A percentile compares a stretch with the other conserved stretches of the same genome.
Conservation (phyloP, 208 protist genomes). For the Histomonas meleagridis region DNA sequence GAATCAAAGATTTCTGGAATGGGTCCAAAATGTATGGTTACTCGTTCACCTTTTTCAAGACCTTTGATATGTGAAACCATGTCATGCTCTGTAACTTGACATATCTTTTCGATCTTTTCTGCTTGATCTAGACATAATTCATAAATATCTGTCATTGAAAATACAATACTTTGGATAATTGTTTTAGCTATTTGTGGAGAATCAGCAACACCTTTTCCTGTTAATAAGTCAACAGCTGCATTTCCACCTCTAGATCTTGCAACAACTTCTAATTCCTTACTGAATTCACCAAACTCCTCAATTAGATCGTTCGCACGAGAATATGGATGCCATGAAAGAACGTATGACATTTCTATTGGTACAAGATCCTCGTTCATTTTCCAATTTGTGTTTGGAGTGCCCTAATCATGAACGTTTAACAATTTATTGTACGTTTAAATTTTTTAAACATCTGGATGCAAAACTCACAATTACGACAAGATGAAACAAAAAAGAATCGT, state of each 20-base stretch:
- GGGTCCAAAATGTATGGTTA: slow-evolving; percentile 11
- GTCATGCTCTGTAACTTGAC: not conserved
- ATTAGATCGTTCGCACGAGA: slow-evolving; percentile 7
- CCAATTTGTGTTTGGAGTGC: too few species aligned
- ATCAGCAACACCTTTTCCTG: not conserved
- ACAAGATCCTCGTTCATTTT: too few species aligned
- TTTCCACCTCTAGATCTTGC: not conserved
- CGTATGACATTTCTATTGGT: slow-evolving; percentile 30
- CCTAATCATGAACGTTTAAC: too few species aligned
- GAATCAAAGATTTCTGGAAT: slow-evolving; percentile 13
- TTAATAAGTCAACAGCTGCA: not conserved
- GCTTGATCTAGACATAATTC: slow-evolving; percentile 19
- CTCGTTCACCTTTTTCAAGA: not conserved
- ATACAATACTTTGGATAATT: not conserved
- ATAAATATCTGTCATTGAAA: slow-evolving; percentile 11
- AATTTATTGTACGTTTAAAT: too few species aligned
- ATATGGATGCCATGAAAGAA: slow-evolving; percentile 18
- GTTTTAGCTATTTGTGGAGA: not conserved
- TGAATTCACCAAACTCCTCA: slow-evolving; percentile 3
- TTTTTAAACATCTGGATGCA: too few species aligned
- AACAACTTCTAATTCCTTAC: slow-evolving; percentile 25
- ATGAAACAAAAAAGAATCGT: too few species aligned
- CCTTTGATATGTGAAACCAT: not conserved
- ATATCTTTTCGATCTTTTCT: slow-evolving; percentile 26
- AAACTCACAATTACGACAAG: too few species aligned